phyloP scores from a whole-genome alignment of 768 basidiomycete genomes.

The Mycena maculata region DNA sequence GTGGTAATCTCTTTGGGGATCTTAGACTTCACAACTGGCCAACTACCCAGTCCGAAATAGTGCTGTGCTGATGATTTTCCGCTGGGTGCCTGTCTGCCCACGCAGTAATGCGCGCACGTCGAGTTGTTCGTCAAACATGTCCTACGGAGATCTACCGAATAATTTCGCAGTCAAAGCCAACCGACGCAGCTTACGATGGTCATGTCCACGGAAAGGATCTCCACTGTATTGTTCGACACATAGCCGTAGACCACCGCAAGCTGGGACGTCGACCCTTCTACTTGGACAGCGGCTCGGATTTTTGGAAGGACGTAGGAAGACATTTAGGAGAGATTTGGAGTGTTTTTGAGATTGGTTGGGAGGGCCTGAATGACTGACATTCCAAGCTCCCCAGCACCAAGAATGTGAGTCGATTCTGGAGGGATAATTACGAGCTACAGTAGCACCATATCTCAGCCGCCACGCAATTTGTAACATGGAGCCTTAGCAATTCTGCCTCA shows the following conservation, averaged over 20 bases:
- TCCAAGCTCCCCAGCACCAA: slow-evolving; percentile 45
- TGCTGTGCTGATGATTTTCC: slow-evolving; percentile 40
- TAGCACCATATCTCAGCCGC: no score
- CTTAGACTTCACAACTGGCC: no score
- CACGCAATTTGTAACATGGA: no score
- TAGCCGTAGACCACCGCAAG: slow-evolving; percentile 35
- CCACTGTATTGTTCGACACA: slow-evolving; percentile 23
- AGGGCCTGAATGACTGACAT: slow-evolving; percentile 35
- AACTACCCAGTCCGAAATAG: no score
- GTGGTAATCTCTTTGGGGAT: no score
- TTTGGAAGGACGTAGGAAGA: slow-evolving; percentile 36
- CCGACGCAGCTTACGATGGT: slow-evolving; percentile 42
- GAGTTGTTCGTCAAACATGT: slow-evolving; percentile 49
- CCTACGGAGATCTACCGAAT: slow-evolving; percentile 46
- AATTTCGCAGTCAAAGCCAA: slow-evolving; percentile 49
- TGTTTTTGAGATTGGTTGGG: slow-evolving; percentile 15
- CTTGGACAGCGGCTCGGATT: slow-evolving; percentile 25
- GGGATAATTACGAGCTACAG: no score
- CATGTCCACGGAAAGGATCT: slow-evolving; percentile 34
- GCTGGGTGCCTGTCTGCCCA: slow-evolving; percentile 37
- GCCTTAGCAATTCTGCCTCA: no score
- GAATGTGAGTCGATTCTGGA: slow-evolving; percentile 34
- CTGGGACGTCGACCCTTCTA: slow-evolving; percentile 30
- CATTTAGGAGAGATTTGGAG: slow-evolving; percentile 1
- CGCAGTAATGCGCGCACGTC: slow-evolving; percentile 46